A percentile compares a stretch with the other conserved stretches of the same genome.
Evolutionary conservation across 306 rosid genomes (phyloP).

Genomic region (Trichosanthes truncata): DNA sequence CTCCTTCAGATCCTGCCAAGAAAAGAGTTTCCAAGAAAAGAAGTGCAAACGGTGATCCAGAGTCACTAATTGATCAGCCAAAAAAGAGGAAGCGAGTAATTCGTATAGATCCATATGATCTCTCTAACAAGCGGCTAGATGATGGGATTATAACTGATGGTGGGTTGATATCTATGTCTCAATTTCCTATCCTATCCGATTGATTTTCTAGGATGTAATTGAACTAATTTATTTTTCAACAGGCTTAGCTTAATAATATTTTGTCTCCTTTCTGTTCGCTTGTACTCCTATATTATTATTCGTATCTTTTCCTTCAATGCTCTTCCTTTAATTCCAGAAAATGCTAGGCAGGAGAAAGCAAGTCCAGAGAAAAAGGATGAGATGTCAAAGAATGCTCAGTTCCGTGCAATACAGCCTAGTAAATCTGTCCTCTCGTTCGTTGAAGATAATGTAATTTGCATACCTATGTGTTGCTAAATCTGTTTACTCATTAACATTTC

Average conservation of each 20-base stretch:
- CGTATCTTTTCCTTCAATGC: neutral
- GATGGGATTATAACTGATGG: constrained; percentile 43
- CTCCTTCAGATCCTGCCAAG: constrained; percentile 24
- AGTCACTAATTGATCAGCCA: constrained; percentile 28
- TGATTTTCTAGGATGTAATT: neutral
- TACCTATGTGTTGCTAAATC: constrained; percentile 16
- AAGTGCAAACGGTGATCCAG: constrained; percentile 23
- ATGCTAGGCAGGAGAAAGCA: constrained; percentile 30
- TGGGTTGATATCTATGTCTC: constrained; percentile 19
- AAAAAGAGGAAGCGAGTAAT: constrained; percentile 62
- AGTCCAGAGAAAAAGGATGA: constrained; percentile 41
- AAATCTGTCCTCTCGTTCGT: constrained; percentile 75
- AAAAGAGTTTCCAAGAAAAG: constrained; percentile 20
- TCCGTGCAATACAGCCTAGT: constrained; percentile 86
- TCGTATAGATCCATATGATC: constrained; percentile 55
- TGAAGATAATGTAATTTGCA: constrained; percentile 83
- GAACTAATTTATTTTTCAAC: neutral
- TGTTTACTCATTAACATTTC: neutral
- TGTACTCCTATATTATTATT: neutral
- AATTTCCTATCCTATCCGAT: constrained; percentile 6
- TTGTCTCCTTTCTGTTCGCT: neutral
- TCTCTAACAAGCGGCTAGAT: constrained; percentile 74
- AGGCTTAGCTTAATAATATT: neutral
- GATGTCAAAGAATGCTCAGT: constrained; percentile 72
- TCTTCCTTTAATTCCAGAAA: constrained; percentile 39